Base-by-base conservation (phyloP, 2,329 filamentous ascomycete genomes). In the Sphaerulina musiva region DNA sequence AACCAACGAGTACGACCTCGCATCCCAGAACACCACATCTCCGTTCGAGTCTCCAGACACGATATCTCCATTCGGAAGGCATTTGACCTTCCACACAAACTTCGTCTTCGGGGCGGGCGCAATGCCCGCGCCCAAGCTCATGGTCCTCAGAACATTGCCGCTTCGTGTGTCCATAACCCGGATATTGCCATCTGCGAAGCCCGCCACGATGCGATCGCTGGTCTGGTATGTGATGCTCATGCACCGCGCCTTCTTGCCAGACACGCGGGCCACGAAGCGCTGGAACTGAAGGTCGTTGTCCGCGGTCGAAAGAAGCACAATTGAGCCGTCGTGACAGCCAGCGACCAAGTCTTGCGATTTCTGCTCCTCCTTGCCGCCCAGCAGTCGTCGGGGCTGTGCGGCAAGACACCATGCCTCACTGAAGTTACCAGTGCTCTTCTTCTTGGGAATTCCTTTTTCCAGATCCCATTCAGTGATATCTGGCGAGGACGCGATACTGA, bases 351-450 rank as follows among this genome's bases (percentile, higher is more conserved):
- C 86, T 70, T 74, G 75, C 48, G 69, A 67, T 36, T 56, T 53
- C 9, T 58, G 46, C 55, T 65, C 63, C 31, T 64, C 63, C 5
- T 63, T 49, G 4, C 50, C 46, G 12, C 45, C 59, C 1, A 50
- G 51, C 62, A 62, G 42, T 69, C 72, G 74, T 60, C 77, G 76
- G 2, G 92, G 93, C 72, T 96, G 92, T 11, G 86, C 87, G 55
- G 88, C 89, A 65, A 98, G 81, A 73, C 92, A 97, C 93, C 93
- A 98, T 58, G 97, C 92, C 67, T 96, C 91, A 61, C 90, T 91
- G 71, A 95, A 89, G 71, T 95, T 95, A 44, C 92, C 93, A 65
- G 87, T 90, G 14, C 89, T 89, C 70, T 95, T 87, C 55, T 86
- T 82, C 72, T 86, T 81, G 9, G 90, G 87, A 53, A 82, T 78